These are phyloP conservation scores for Amanita pallidorosea DNA, from an alignment of 768 basidiomycete genomes.

Conservation along the genomic window DNA sequence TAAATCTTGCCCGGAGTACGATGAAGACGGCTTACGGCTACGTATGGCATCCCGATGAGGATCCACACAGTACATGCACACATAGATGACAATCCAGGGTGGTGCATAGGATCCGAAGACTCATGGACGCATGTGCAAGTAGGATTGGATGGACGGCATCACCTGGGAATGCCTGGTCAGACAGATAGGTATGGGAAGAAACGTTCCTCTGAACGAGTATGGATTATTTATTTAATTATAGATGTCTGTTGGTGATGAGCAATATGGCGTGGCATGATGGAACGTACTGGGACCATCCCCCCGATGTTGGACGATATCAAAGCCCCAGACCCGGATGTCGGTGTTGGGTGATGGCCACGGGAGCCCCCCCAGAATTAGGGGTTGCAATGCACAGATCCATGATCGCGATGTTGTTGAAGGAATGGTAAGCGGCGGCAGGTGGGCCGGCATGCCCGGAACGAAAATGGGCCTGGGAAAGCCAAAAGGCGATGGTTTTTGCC, in stretches of 20 bases:
- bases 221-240: not conserved
- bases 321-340: not conserved
- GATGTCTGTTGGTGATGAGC: not conserved
- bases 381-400: not conserved
- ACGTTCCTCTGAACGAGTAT: not conserved
- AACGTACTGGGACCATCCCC: not conserved
- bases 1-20: not conserved
- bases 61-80: not conserved
- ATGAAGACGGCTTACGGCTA: not conserved
- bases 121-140: too few species aligned
- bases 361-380: not conserved
- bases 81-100: conserved; percentile 1
- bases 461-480: conserved; percentile 6
- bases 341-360: not conserved
- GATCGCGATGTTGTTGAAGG: not conserved
- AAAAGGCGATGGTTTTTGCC: conserved; percentile 4
- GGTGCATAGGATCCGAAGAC: not conserved
- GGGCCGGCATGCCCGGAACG: conserved; percentile 4
- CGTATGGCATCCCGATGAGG: not conserved
- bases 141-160: too few species aligned
- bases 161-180: too few species aligned
- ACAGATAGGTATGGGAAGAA: not conserved
- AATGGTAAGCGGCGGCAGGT: conserved; percentile 1
- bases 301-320: not conserved
- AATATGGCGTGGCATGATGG: not conserved